These are phyloP conservation scores for Penicillium sp. DNA, from an alignment of 2,329 filamentous ascomycete genomes.

Conservation along the genomic window DNA sequence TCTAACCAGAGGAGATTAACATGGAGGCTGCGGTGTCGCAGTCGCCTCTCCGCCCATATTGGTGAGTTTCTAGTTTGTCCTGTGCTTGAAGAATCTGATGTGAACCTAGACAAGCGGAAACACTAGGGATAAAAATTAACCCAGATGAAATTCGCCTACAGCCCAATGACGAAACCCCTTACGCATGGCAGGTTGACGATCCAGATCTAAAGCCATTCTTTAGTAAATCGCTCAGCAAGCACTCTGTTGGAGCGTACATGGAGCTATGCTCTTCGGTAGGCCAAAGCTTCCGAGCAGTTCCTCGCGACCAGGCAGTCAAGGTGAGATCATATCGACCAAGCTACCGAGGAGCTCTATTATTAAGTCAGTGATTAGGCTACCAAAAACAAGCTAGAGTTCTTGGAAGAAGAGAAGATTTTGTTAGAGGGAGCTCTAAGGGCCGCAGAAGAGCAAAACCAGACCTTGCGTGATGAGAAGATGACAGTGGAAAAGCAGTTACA, in stretches of 20 bases:
- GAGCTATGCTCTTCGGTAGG: constrained; percentile 9
- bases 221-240: constrained; percentile 20
- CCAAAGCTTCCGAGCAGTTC: constrained; percentile 17
- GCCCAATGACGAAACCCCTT: constrained; percentile 12
- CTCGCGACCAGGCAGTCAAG: neutral
- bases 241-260: constrained; percentile 33
- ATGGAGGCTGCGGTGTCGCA: neutral
- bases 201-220: constrained; percentile 17
- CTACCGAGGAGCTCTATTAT: too few relatives aligned
- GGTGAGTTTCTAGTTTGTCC: neutral
- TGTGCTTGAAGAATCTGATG: neutral
- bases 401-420: too few relatives aligned
- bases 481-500: too few relatives aligned
- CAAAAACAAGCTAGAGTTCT: too few relatives aligned
- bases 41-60: neutral
- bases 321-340: neutral
- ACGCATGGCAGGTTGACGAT: constrained; percentile 22
- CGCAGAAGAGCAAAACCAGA: too few relatives aligned
- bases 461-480: too few relatives aligned
- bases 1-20: neutral
- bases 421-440: too few relatives aligned
- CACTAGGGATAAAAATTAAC: constrained; percentile 16
- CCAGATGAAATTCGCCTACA: constrained; percentile 20
- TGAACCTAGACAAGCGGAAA: constrained; percentile 15
- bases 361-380: too few relatives aligned